Base-by-base conservation (phyloP, 805 yeast genomes). In the Maudiozyma bulderi region DNA sequence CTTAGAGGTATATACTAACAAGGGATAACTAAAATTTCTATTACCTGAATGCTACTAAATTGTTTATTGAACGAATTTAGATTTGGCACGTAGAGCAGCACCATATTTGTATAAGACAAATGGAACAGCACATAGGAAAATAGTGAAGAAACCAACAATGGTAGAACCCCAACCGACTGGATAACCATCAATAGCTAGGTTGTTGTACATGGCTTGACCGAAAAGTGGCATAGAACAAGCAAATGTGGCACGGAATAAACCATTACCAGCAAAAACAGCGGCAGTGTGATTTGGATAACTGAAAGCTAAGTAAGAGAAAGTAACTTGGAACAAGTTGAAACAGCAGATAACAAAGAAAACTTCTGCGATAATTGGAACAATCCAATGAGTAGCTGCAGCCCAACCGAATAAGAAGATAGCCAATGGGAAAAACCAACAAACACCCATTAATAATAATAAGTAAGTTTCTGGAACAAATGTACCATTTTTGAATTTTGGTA, bases 171-270 rank as follows among this genome's bases (percentile, higher is more conserved):
- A 80, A 4, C 70, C 82, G n/a, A 75, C 76, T 1, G 84, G 82
- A 58, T 66, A 80, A 42, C 68, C 71, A 1, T 61, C 64, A 44
- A 73, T 71, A 5, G 72, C 73, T 48, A 77, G 64, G 55, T 76
- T 73, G 47, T 68, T 64, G 60, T 73, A 84, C 76, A 84, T 72
- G 33, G 77, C 75, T 41, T 70, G 58, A 3, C 84, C 83, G 61
- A 84, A 82, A 46, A 84, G 68, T 38, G 85, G 84, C 68, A 80
- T 80, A 2, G 73, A 75, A 50, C 78, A 77, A 2, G 81, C 84
- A 54, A 74, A 71, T 2, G 62, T 61, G 5, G 77, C 68, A 46
- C 84, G 71, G 52, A 71, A 69, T 29, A 78, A 60, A 44, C 68
- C 74, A 54, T 77, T 78, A 38, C 78, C 75, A 5, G 83, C 82